Conservation (phyloP, 2,329 filamentous ascomycete genomes). For the Mariannaea sp. region DNA sequence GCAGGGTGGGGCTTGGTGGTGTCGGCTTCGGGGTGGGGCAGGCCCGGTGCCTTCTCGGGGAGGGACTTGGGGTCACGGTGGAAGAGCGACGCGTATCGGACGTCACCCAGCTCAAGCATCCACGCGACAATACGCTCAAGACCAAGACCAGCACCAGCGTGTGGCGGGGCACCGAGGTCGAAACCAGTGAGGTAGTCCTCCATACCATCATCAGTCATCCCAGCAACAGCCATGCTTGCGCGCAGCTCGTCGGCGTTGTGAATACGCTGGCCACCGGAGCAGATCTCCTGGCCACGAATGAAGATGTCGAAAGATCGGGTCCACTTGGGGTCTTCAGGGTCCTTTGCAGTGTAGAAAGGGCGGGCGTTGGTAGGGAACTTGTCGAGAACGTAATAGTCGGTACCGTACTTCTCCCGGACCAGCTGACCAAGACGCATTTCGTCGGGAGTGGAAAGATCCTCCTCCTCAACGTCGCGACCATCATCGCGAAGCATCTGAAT, state of each 20-base stretch:
- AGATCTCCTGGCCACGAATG: conserved; percentile 88
- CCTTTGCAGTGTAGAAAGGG: conserved; percentile 90
- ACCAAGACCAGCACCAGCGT: conserved; percentile 88
- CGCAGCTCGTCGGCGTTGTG: conserved; percentile 77
- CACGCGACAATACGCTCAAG: conserved; percentile 88
- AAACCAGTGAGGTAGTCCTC: conserved; percentile 90
- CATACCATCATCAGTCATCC: conserved; percentile 81
- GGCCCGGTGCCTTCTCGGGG: conserved; percentile 65
- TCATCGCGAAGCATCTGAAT: conserved; percentile 84
- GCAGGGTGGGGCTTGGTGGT: conserved; percentile 60
- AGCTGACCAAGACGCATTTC: conserved; percentile 85
- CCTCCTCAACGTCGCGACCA: conserved; percentile 71
- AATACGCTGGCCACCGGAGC: conserved; percentile 91
- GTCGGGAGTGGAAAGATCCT: conserved; percentile 83
- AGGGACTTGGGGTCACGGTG: conserved; percentile 87
- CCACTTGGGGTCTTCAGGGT: conserved; percentile 70
- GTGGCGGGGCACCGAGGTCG: conserved; percentile 84
- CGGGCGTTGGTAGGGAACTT: conserved; percentile 85
- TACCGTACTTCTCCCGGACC: conserved; percentile 83
- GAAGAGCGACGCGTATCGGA: conserved; percentile 85
- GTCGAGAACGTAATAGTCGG: conserved; percentile 93
- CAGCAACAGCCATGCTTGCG: conserved; percentile 74
- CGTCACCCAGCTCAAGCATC: conserved; percentile 84
- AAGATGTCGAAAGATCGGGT: conserved; percentile 98
- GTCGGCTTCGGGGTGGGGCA: conserved; percentile 88